Conservation (phyloP, 768 basidiomycete genomes). For the Baorangia bicolor region DNA sequence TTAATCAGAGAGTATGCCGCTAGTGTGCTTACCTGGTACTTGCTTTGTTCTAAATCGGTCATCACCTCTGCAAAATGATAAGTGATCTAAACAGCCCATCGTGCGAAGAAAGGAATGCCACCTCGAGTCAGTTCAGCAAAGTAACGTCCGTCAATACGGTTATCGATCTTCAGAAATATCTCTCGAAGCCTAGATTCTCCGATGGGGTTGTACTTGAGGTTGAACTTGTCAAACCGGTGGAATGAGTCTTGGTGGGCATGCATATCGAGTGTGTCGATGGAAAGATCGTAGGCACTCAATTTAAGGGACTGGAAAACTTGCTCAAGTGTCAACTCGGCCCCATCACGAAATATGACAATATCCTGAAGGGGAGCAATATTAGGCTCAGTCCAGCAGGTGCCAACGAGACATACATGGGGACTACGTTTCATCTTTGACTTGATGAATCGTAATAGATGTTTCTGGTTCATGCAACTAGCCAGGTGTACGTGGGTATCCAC, state of each 20-base stretch:
- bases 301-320: slow-evolving; percentile 97
- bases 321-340: slow-evolving; percentile 78
- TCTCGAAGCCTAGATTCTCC: slow-evolving; percentile 93
- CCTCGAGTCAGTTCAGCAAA: slow-evolving; percentile 93
- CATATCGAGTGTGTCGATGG: slow-evolving; percentile 99
- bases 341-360: slow-evolving; percentile 94
- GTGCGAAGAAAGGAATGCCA: slow-evolving; percentile 29
- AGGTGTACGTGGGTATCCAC: slow-evolving; percentile 99
- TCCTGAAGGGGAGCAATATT: slow-evolving; percentile 54
- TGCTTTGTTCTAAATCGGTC: slow-evolving; percentile 96
- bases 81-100: neutral
- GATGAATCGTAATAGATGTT: slow-evolving; percentile 96
- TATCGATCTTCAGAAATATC: slow-evolving; percentile 98
- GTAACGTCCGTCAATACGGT: slow-evolving; percentile 88
- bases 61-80: slow-evolving; percentile 71
- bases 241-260: slow-evolving; percentile 98
- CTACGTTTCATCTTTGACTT: slow-evolving; percentile 96
- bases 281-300: slow-evolving; percentile 94
- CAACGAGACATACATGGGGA: slow-evolving; percentile 55
- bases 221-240: slow-evolving; percentile 98
- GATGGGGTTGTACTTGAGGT: slow-evolving; percentile 95
- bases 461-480: slow-evolving; percentile 99
- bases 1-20: neutral
- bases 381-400: neutral
- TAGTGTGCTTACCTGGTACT: slow-evolving; percentile 75